Evolutionary conservation across 352 stramenopile genomes (phyloP), one percentile per base, ranked within the genome.

Genomic region (Pythium dissimile): DNA sequence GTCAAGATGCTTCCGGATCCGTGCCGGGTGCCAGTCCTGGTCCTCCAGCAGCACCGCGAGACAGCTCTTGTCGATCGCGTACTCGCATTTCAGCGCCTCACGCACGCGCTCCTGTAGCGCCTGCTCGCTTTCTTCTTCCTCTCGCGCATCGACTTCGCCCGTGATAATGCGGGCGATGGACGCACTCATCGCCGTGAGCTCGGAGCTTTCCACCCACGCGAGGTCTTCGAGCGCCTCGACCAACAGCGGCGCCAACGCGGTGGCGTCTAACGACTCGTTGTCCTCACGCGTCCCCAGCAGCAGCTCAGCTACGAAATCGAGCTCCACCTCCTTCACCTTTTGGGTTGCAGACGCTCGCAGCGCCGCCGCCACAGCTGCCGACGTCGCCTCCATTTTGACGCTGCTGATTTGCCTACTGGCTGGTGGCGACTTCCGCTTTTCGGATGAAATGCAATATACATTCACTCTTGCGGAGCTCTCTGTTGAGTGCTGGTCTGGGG

Each of bases 21-120:
- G 66, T 12, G 77, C 85, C 1, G 78, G 70, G 44, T 94, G 85
- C 85, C 85, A 94, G 24, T 76, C 69, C 20, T 78, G 61, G 46
- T 94, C 85, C 49, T 91, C 81, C 7, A 77, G 63, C 2, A 94
- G 62, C 48, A 92, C 67, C 1, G 73, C 83, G 20, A 92, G 59
- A 21, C 83, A 90, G 23, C 46, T 71, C 59, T 84, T 86, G 34
- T 66, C 77, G 21, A 86, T 50, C 6, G 75, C 76, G 42, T 84
- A 90, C 42, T 89, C 71, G 7, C 47, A 52, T 26, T 72, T 55
- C 18, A 86, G 39, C 21, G 20, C 39, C 51, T 49, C 54, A 31
- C 53, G 48, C 53, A 42, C 20, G 65, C 57, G 56, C 26, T 32
- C 35, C 34, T 50, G 57, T 28, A 61, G 12, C 37, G 18, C 24